Conservation (phyloP, 2,329 filamentous ascomycete genomes). For the Aspergillus terreus region DNA sequence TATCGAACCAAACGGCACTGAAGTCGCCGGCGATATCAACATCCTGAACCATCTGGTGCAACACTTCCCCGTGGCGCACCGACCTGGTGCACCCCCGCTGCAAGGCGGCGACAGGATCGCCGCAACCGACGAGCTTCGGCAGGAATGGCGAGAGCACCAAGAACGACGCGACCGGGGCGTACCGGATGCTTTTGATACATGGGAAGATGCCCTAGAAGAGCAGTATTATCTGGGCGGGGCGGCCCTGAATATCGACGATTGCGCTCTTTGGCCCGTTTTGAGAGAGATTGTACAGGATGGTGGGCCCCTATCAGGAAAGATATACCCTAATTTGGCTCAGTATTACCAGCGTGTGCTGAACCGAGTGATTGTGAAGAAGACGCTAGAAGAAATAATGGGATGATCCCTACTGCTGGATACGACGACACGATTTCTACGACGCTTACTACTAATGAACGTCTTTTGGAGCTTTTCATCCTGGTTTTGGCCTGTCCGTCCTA, state of each 20-base stretch:
- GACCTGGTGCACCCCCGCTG: conserved; percentile 25
- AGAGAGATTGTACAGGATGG: conserved; percentile 32
- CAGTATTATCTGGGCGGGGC: conserved; percentile 34
- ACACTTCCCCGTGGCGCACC: conserved; percentile 15
- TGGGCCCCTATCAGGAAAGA: conserved; percentile 18
- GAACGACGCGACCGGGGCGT: not conserved
- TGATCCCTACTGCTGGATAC: not conserved
- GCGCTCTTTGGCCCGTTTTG: conserved; percentile 42
- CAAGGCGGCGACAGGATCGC: conserved; percentile 25
- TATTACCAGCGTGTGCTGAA: conserved; percentile 39
- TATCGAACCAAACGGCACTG: conserved; percentile 24
- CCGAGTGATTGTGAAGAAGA: conserved; percentile 33
- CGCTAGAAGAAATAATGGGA: conserved; percentile 22
- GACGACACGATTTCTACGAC: not conserved
- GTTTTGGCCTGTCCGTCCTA: not conserved
- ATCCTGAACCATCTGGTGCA: conserved; percentile 32
- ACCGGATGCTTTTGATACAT: conserved; percentile 23
- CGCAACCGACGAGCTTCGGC: conserved; percentile 27
- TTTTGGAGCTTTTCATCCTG: not conserved
- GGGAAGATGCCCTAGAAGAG: conserved; percentile 31
- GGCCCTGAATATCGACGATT: conserved; percentile 40
- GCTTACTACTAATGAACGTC: not conserved
- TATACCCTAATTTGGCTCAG: conserved; percentile 29
- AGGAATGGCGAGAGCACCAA: conserved; percentile 26
- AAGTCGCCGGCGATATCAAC: conserved; percentile 26